Conservation (phyloP, 2,329 filamentous ascomycete genomes). For the Elsinoe fawcettii region DNA sequence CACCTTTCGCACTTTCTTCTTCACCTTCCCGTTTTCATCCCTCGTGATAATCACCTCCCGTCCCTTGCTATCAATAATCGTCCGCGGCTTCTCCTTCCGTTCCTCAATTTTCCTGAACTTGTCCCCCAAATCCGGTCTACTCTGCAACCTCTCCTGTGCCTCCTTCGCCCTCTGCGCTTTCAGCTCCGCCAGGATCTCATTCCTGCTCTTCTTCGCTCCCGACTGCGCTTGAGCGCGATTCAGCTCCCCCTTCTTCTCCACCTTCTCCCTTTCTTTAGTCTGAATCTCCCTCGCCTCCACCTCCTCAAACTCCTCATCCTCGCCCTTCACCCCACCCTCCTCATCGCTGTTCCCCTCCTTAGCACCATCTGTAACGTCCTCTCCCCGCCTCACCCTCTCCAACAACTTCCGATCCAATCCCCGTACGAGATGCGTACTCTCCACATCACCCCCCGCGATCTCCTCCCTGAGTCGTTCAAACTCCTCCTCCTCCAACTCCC, state of each 20-base stretch:
- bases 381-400: conserved; percentile 59
- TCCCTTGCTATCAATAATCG: conserved; percentile 49
- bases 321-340: conserved; percentile 34
- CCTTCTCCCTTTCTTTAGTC: conserved; percentile 53
- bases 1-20: conserved; percentile 53
- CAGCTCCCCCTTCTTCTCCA: conserved; percentile 36
- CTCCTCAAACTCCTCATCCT: conserved; percentile 44
- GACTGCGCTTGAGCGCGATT: conserved; percentile 31
- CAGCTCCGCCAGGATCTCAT: conserved; percentile 53
- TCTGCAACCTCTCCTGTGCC: conserved; percentile 35
- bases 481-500: conserved; percentile 70
- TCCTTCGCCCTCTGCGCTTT: conserved; percentile 47
- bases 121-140: conserved; percentile 44
- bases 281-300: conserved; percentile 61
- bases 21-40: conserved; percentile 53
- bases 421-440: conserved; percentile 80
- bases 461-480: conserved; percentile 69
- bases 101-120: conserved; percentile 49
- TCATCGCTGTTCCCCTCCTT: conserved; percentile 30
- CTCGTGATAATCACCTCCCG: conserved; percentile 53
- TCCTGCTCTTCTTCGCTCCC: conserved; percentile 46
- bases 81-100: conserved; percentile 43
- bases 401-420: conserved; percentile 80
- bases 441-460: conserved; percentile 72
- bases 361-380: conserved; percentile 41